These are phyloP conservation scores for Nadsonia fulvescens DNA, from an alignment of 805 yeast genomes.

Conservation along the genomic window DNA sequence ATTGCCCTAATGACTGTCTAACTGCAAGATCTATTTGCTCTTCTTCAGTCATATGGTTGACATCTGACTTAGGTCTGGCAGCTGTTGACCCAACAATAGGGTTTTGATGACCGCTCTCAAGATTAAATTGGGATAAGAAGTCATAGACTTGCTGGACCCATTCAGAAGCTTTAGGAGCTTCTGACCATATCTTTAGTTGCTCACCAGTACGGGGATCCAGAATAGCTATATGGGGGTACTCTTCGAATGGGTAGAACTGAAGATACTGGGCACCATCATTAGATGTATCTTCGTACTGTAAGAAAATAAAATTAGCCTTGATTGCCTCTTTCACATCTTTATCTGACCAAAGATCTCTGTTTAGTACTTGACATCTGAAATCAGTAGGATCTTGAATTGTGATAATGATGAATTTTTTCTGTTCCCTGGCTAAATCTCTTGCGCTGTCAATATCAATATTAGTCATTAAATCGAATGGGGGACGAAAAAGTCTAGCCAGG, in stretches of 20 bases:
- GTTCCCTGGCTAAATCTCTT: constrained; percentile 40
- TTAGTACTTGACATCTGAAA: constrained; percentile 75
- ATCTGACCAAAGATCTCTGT: constrained; percentile 86
- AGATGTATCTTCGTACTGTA: constrained; percentile 72
- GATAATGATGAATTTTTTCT: constrained; percentile 65
- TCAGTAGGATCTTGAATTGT: constrained; percentile 77
- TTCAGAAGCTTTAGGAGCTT: constrained; percentile 36
- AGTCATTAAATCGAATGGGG: constrained; percentile 81
- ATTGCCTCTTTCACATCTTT: constrained; percentile 44
- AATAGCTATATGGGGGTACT: constrained; percentile 78
- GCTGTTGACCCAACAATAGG: constrained; percentile 25
- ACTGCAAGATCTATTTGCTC: constrained; percentile 68
- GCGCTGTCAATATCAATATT: constrained; percentile 58
- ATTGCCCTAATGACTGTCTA: constrained; percentile 36
- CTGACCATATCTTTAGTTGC: constrained; percentile 54
- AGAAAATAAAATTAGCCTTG: constrained; percentile 51
- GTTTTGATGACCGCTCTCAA: constrained; percentile 43
- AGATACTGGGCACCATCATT: constrained; percentile 53
- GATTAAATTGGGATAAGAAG: constrained; percentile 47
- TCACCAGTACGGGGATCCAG: constrained; percentile 95
- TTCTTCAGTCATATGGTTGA: constrained; percentile 67
- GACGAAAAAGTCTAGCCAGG: constrained; percentile 69
- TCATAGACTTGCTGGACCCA: constrained; percentile 56
- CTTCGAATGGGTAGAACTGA: constrained; percentile 53
- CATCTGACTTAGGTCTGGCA: constrained; percentile 24